phyloP scores from a whole-genome alignment of 1,284 basidiomycete genomes.

The Butyriboletus regius region DNA sequence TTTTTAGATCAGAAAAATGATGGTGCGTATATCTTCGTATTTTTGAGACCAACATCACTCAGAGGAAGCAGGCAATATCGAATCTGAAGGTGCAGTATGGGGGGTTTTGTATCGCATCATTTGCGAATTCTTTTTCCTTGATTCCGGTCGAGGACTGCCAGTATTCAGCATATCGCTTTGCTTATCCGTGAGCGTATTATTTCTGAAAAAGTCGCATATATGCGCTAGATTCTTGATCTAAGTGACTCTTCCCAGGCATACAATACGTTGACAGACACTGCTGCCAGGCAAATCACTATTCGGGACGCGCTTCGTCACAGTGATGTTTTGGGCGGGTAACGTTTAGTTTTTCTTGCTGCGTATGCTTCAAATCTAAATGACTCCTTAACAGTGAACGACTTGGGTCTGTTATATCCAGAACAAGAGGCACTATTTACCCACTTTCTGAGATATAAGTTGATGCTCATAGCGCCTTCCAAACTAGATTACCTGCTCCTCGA shows the following conservation, averaged over 20 bases:
- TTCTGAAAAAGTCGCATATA: slow-evolving; percentile 25
- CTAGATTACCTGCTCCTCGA: slow-evolving; percentile 54
- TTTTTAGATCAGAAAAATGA: slow-evolving; percentile 24
- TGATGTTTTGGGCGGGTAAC: slow-evolving; percentile 36
- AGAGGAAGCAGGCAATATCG: slow-evolving; percentile 10
- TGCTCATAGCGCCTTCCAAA: slow-evolving; percentile 4
- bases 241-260: slow-evolving; percentile 29
- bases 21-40: slow-evolving; percentile 11
- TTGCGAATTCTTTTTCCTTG: slow-evolving; percentile 31
- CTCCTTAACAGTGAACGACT: slow-evolving; percentile 29
- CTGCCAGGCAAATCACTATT: slow-evolving; percentile 23
- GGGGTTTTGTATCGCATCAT: slow-evolving; percentile 23
- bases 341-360: background rate
- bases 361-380: slow-evolving; percentile 2
- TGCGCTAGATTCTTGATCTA: slow-evolving; percentile 16
- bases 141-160: slow-evolving; percentile 7
- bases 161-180: slow-evolving; percentile 17
- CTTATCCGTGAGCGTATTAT: slow-evolving; percentile 20
- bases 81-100: slow-evolving; percentile 18
- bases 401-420: slow-evolving; percentile 31
- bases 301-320: slow-evolving; percentile 31
- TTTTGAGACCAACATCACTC: background rate
- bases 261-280: slow-evolving; percentile 31
- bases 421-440: slow-evolving; percentile 24
- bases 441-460: background rate